These are phyloP conservation scores for Nicotiana otophora DNA, from an alignment of 257 asterid genomes.

Conservation along the genomic window DNA sequence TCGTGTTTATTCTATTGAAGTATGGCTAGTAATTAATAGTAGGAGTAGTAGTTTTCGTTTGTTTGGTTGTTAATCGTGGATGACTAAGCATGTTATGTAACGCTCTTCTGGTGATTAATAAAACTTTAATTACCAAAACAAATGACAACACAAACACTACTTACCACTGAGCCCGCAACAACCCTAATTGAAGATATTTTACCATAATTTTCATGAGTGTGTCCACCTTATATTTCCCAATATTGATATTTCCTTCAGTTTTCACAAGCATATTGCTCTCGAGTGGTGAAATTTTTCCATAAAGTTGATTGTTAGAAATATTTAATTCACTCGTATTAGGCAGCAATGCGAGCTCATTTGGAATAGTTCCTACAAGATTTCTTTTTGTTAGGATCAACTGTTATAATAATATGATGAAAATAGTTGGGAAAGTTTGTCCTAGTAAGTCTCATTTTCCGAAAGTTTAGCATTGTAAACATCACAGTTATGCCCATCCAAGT, in stretches of 20 bases:
- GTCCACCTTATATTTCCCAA: conserved; percentile 41
- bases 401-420: conserved; percentile 37
- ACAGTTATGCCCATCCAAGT: conserved; percentile 62
- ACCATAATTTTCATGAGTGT: not conserved
- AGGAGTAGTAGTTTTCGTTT: too few relatives aligned
- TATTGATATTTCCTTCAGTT: conserved; percentile 43
- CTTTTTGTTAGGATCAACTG: conserved; percentile 42
- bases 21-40: too few relatives aligned
- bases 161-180: conserved; percentile 48
- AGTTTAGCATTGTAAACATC: conserved; percentile 44
- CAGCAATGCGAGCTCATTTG: conserved; percentile 47
- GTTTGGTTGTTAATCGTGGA: too few relatives aligned
- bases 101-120: too few relatives aligned
- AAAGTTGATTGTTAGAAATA: conserved; percentile 56
- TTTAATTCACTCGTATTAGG: conserved; percentile 44
- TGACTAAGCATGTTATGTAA: too few relatives aligned
- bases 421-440: conserved; percentile 55
- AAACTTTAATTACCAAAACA: too few relatives aligned
- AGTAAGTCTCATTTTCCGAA: conserved; percentile 40
- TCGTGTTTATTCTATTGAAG: too few relatives aligned
- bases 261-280: conserved; percentile 29
- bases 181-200: conserved; percentile 46
- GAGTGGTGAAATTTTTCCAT: conserved; percentile 54
- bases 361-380: conserved; percentile 58
- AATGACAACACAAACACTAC: too few relatives aligned